Percentiles rank a stretch among this genome's conserved stretches.
Conservation (phyloP, 2,329 filamentous ascomycete species). For the Didymella glomerata region DNA sequence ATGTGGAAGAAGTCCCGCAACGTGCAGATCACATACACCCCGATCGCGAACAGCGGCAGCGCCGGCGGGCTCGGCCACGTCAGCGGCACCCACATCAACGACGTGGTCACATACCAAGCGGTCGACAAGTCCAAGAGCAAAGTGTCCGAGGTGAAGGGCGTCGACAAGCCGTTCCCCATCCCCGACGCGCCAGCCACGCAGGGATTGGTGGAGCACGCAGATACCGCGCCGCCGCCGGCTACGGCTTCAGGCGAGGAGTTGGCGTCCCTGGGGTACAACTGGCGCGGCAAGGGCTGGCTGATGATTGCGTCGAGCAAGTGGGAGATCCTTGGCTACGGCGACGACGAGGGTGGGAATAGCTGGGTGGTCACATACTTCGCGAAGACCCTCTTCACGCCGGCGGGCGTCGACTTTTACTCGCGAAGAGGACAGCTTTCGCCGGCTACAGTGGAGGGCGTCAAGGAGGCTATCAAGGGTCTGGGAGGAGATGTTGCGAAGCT, state of each 20-base stretch:
- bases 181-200: not conserved
- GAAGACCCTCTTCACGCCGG: slow-evolving; percentile 82
- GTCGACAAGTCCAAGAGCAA: slow-evolving; percentile 57
- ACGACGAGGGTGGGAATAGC: slow-evolving; percentile 59
- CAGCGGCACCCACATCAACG: slow-evolving; percentile 62
- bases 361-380: slow-evolving; percentile 89
- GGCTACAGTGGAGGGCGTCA: slow-evolving; percentile 65
- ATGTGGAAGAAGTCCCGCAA: slow-evolving; percentile 86
- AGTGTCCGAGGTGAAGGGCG: slow-evolving; percentile 69
- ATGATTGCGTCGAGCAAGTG: slow-evolving; percentile 77
- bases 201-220: not conserved
- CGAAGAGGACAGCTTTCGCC: slow-evolving; percentile 66
- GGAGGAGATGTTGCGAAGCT: slow-evolving; percentile 64
- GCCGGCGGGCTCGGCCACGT: slow-evolving; percentile 23
- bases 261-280: slow-evolving; percentile 61
- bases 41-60: slow-evolving; percentile 36
- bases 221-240: slow-evolving; percentile 2
- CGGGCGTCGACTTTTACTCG: slow-evolving; percentile 81
- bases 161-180: slow-evolving; percentile 63
- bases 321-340: slow-evolving; percentile 82
- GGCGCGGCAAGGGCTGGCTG: slow-evolving; percentile 80
- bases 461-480: slow-evolving; percentile 62
- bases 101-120: slow-evolving; percentile 75
- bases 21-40: slow-evolving; percentile 78
- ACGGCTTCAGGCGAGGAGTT: slow-evolving; percentile 30